A percentile compares a stretch with the other conserved stretches of the same genome.
phyloP scores from a whole-genome alignment of 108 stramenopile genomes.

The Fistulifera solaris region DNA sequence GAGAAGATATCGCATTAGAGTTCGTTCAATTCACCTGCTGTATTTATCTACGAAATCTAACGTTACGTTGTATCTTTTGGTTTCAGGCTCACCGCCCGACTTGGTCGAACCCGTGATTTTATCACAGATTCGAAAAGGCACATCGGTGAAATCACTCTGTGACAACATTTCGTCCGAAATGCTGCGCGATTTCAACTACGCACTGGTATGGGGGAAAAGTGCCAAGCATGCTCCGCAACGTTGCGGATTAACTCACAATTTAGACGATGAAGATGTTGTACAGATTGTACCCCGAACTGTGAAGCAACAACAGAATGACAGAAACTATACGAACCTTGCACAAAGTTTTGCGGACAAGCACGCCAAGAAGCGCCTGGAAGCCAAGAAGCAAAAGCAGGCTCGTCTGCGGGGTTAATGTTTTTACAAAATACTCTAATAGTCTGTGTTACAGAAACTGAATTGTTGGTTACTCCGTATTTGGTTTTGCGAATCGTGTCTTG shows the following conservation, averaged over 20 bases:
- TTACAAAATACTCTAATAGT: too few species aligned
- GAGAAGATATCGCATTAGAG: too few species aligned
- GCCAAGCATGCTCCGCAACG: conserved; percentile 96
- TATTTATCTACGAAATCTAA: too few species aligned
- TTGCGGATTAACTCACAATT: conserved; percentile 84
- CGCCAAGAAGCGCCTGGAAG: conserved; percentile 80
- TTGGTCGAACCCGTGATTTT: conserved; percentile 96
- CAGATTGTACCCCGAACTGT: conserved; percentile 96
- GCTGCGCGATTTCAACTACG: conserved; percentile 94
- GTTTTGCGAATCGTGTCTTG: too few species aligned
- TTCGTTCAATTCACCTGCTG: too few species aligned
- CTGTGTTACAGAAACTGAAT: too few species aligned
- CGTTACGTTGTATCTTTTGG: background rate
- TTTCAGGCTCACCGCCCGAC: conserved; percentile 76
- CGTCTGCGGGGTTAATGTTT: conserved; percentile 50
- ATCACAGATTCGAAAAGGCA: conserved; percentile 83
- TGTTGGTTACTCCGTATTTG: too few species aligned
- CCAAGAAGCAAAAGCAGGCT: conserved; percentile 76
- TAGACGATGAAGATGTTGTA: conserved; percentile 97
- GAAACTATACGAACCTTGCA: conserved; percentile 70
- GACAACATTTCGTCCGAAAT: conserved; percentile 76
- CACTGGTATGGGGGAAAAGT: conserved; percentile 95
- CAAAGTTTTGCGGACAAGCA: conserved; percentile 76
- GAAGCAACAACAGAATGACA: conserved; percentile 89
- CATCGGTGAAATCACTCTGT: conserved; percentile 64